Evolutionary conservation across 805 yeast genomes (phyloP).

Genomic region (Candida awuae): DNA sequence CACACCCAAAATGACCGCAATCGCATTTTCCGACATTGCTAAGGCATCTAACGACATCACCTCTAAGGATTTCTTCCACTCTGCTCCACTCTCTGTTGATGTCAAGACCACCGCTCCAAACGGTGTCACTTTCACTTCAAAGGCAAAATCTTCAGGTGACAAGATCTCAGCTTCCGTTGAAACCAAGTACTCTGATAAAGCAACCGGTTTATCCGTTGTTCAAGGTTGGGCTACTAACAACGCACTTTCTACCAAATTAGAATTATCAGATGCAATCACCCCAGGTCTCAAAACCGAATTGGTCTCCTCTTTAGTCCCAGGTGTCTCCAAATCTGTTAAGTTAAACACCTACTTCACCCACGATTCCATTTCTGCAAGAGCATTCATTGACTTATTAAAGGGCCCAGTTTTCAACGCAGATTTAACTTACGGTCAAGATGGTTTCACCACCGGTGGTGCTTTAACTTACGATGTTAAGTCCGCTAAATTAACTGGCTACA

Average conservation of each 20-base stretch:
- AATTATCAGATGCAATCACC: slow-evolving; percentile 82
- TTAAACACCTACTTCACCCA: slow-evolving; percentile 86
- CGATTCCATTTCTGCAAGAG: slow-evolving; percentile 89
- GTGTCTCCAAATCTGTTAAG: slow-evolving; percentile 76
- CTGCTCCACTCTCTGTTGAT: slow-evolving; percentile 78
- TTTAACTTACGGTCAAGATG: slow-evolving; percentile 90
- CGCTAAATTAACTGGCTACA: slow-evolving; percentile 89
- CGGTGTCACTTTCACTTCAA: slow-evolving; percentile 90
- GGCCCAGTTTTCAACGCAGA: slow-evolving; percentile 96
- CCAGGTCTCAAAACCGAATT: slow-evolving; percentile 94
- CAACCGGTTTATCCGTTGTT: slow-evolving; percentile 84
- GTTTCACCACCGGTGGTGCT: slow-evolving; percentile 95
- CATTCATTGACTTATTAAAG: slow-evolving; percentile 88
- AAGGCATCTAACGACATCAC: slow-evolving; percentile 87
- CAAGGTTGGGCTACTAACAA: slow-evolving; percentile 98
- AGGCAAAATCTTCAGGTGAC: slow-evolving; percentile 72
- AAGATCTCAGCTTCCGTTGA: slow-evolving; percentile 84
- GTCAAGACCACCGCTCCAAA: slow-evolving; percentile 91
- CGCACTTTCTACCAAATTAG: slow-evolving; percentile 85
- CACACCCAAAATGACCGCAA: slow-evolving; percentile 47
- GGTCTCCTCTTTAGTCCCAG: slow-evolving; percentile 82
- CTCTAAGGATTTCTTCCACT: slow-evolving; percentile 88
- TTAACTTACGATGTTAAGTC: slow-evolving; percentile 91
- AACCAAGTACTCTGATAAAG: slow-evolving; percentile 87
- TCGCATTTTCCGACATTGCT: slow-evolving; percentile 88